A percentile compares a stretch with the other conserved stretches of the same genome.
Evolutionary conservation across 2,329 filamentous ascomycete genomes (phyloP).

Genomic region (Aspergillus felis): DNA sequence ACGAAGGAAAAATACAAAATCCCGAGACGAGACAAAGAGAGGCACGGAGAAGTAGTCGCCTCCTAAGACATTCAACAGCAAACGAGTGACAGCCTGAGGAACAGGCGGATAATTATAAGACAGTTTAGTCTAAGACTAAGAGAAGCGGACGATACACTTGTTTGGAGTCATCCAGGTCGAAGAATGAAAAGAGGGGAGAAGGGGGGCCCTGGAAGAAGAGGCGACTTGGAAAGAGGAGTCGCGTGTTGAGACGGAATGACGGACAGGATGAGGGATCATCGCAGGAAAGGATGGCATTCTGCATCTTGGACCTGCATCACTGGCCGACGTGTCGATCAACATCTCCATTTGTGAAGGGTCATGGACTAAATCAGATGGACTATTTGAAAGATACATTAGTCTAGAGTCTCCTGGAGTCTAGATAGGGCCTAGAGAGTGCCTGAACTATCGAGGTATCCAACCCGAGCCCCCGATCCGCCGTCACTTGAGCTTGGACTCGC

Average conservation of each 20-base stretch:
- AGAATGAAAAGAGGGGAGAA: constrained; percentile 1
- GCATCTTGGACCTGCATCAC: not conserved
- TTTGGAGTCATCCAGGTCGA: not conserved
- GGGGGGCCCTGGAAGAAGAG: constrained; percentile 2
- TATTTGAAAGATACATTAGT: not conserved
- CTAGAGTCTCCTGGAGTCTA: not conserved
- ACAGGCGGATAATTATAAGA: constrained; percentile 2
- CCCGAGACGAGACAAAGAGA: constrained; percentile 1
- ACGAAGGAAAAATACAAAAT: not conserved
- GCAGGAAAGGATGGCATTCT: not conserved
- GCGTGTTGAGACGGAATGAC: constrained; percentile 1
- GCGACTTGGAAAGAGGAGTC: not conserved
- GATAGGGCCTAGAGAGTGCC: not conserved
- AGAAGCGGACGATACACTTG: not conserved
- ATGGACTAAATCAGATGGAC: not conserved
- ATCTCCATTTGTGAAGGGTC: not conserved
- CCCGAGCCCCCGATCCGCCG: too few relatives aligned
- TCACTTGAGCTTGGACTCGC: not conserved
- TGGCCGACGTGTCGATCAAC: not conserved
- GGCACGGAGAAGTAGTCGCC: not conserved
- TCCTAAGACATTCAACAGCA: not conserved
- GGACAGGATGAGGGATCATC: not conserved
- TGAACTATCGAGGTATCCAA: not conserved
- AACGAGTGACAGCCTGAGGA: constrained; percentile 10
- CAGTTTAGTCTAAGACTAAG: not conserved